Evolutionary conservation across 2,329 filamentous ascomycete species (phyloP).

Genomic region (Aspergillus carbonarius): DNA sequence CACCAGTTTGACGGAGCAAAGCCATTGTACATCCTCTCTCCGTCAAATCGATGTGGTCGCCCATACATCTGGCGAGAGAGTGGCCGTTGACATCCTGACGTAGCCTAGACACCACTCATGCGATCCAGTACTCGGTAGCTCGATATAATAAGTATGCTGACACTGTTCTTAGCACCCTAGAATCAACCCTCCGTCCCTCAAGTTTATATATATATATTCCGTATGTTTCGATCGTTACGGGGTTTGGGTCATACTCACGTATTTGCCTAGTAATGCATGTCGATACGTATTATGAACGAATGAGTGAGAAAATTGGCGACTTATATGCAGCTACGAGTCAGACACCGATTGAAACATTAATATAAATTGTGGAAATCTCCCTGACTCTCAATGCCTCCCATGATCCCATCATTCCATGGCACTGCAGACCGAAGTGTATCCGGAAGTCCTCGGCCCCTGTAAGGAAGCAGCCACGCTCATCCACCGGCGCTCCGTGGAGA

Average conservation of each 20-base stretch:
- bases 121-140: conserved; percentile 13
- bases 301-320: neutral
- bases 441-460: conserved; percentile 2
- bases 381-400: neutral
- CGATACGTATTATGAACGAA: neutral
- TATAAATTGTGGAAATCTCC: neutral
- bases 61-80: neutral
- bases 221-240: conserved; percentile 9
- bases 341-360: neutral
- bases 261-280: conserved; percentile 7
- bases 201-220: conserved; percentile 7
- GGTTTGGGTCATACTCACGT: neutral
- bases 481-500: conserved; percentile 5
- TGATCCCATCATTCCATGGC: neutral
- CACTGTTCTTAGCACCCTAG: neutral
- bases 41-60: too few species aligned
- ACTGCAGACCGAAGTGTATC: neutral
- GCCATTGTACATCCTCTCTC: too few species aligned
- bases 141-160: conserved; percentile 1
- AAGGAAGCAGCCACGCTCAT: conserved; percentile 4
- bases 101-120: neutral
- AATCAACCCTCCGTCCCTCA: conserved; percentile 9
- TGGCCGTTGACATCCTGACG: too few species aligned
- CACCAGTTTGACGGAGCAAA: too few species aligned
- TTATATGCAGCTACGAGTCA: conserved; percentile 1